Percentiles rank a stretch among this genome's conserved stretches.
These are phyloP conservation scores for Asterionellopsis glacialis DNA, from an alignment of 108 stramenopile species.

Conservation along the genomic window DNA sequence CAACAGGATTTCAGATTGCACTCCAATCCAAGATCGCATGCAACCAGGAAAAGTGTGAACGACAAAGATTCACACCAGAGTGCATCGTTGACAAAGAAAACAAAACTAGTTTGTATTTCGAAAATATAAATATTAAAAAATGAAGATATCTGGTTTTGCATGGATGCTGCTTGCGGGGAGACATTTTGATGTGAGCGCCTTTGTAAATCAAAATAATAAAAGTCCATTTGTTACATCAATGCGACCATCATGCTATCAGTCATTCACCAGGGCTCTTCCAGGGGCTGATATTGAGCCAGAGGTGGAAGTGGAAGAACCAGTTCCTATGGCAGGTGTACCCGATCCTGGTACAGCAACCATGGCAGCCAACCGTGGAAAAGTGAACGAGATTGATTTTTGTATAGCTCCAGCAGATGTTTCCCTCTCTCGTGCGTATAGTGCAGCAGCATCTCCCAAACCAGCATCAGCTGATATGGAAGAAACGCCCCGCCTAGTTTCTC, in stretches of 20 bases:
- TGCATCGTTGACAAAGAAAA: no score
- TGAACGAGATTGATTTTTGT: conserved; percentile 81
- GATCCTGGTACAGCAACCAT: not conserved
- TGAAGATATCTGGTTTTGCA: no score
- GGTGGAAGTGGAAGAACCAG: not conserved
- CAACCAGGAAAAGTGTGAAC: no score
- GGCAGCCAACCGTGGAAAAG: conserved; percentile 26
- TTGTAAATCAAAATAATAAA: not conserved
- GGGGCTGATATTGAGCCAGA: not conserved
- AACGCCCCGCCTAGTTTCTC: conserved; percentile 38
- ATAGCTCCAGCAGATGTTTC: conserved; percentile 79
- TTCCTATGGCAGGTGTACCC: not conserved
- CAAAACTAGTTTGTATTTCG: no score
- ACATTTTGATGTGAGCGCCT: not conserved
- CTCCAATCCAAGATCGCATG: no score
- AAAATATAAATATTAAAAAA: no score
- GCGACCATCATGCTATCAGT: not conserved
- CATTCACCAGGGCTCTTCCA: not conserved
- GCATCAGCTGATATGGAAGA: conserved; percentile 7
- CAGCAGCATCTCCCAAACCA: not conserved
- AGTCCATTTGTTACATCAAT: not conserved
- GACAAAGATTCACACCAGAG: no score
- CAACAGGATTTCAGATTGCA: no score
- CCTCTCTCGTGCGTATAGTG: conserved; percentile 58
- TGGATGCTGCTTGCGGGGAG: no score